A percentile compares a stretch with the other conserved stretches of the same genome.
Conservation (phyloP, 495 filamentous ascomycete species). For the Aspergillus cavernicola region DNA sequence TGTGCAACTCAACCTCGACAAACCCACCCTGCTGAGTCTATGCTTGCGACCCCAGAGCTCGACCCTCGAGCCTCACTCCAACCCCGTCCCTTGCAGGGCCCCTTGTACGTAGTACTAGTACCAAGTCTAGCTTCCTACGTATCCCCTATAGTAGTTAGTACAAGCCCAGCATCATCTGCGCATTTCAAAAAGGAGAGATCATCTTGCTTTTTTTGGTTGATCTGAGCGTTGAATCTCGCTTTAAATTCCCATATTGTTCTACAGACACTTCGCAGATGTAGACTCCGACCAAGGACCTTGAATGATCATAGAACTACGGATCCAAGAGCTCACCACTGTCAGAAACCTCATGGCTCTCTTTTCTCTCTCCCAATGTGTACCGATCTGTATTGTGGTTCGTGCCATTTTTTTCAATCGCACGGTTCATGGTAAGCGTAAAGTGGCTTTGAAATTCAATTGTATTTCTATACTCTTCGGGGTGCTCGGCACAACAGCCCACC, state of each 20-base stretch:
- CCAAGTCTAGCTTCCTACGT: too few species aligned
- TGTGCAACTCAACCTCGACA: background rate
- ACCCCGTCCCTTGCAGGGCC: slow-evolving; percentile 11
- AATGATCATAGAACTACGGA: background rate
- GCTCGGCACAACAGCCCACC: background rate
- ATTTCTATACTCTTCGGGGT: too few species aligned
- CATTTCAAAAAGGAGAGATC: background rate
- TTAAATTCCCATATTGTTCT: too few species aligned
- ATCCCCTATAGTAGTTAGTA: too few species aligned
- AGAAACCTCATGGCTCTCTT: too few species aligned
- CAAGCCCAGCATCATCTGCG: too few species aligned
- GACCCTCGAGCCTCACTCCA: background rate
- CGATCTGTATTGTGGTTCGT: background rate
- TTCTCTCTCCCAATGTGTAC: too few species aligned
- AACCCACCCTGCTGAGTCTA: background rate
- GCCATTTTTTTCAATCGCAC: background rate
- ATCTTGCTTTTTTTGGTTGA: background rate
- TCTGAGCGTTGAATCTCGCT: too few species aligned
- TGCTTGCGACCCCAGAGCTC: slow-evolving; percentile 1
- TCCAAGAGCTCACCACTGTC: background rate
- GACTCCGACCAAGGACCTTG: too few species aligned
- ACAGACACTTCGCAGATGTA: too few species aligned
- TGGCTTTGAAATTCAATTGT: background rate
- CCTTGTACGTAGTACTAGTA: slow-evolving; percentile 3
- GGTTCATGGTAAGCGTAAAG: background rate